Base-by-base conservation (phyloP, 805 yeast species). In the Clavispora asparagi region DNA sequence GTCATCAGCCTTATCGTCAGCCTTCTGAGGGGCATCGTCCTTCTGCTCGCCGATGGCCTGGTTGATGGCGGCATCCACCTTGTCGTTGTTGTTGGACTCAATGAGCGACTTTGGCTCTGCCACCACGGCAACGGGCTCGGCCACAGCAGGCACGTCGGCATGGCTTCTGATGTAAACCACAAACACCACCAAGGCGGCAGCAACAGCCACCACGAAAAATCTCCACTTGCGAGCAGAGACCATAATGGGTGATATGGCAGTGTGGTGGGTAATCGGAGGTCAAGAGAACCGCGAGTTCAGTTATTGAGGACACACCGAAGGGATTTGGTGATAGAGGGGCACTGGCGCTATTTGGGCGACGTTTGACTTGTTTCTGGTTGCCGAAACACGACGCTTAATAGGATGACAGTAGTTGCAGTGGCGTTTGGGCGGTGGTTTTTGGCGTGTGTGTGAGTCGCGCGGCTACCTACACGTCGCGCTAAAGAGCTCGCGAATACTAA, bases 11-110 rank as follows among this genome's bases (percentile, higher is more conserved):
- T 42, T 46, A 26, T 47, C 51, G 17, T 41, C 33, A 13, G 35
- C 45, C 28, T 49, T 43, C 16, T 47, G 51, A 19, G 40, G 50
- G 13, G 49, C 52, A 7, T 48, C 46, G 23, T 27, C 55, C 23
- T 51, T 50, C 25, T 50, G 51, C 12, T 64, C 64, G 19, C 63
- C 59, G 37, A 70, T 68, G 38, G 68, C 68, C 42, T 63, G 46
- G 51, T 71, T 71, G 45, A 71, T 70, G 17, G 70, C 73, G 37
- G 58, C 73, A 45, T 71, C 75, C n/a, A 55, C 41, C 40, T 62
- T 59, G 42, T 57, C 75, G 50, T 70, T 64, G 51, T 67, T 67
- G 17, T 55, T 51, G 10, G 70, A 56, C 44, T 66, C 67, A n/a
- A 68, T 57, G 40, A 71, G 48, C 16, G 52, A 55, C 42, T 61